These are phyloP conservation scores for Erysimum cheiri DNA, from an alignment of 441 rosid species.

Conservation along the genomic window DNA sequence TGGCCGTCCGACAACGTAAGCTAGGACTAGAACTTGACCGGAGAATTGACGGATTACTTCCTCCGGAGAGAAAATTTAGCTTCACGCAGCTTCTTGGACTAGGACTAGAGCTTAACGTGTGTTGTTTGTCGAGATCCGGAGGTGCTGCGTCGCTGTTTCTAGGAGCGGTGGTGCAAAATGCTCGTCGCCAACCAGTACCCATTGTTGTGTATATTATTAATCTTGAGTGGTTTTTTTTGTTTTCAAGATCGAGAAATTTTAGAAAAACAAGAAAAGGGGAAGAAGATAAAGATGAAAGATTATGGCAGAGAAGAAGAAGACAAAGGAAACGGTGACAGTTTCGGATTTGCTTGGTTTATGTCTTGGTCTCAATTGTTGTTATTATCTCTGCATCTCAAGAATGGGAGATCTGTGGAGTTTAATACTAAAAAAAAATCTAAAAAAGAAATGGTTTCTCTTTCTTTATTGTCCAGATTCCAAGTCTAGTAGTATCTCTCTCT, in stretches of 20 bases:
- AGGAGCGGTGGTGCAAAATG: constrained; percentile 84
- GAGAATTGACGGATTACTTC: constrained; percentile 78
- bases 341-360: constrained; percentile 16
- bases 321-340: constrained; percentile 38
- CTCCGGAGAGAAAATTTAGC: constrained; percentile 63
- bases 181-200: constrained; percentile 99
- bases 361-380: constrained; percentile 24
- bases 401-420: constrained; percentile 37
- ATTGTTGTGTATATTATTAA: constrained; percentile 36
- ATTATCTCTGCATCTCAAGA: constrained; percentile 31
- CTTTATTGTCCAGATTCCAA: constrained; percentile 30
- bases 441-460: too few relatives aligned
- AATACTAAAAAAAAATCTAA: neutral
- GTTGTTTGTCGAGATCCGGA: constrained; percentile 52
- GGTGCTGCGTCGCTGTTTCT: constrained; percentile 57
- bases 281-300: constrained; percentile 17
- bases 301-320: constrained; percentile 32
- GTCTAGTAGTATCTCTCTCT: constrained; percentile 5
- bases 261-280: neutral
- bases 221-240: neutral
- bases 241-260: neutral
- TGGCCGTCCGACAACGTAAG: constrained; percentile 52
- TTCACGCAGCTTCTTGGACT: constrained; percentile 65
- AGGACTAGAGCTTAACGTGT: constrained; percentile 45
- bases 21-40: constrained; percentile 55